Evolutionary conservation across 2,329 filamentous ascomycete species (phyloP), one percentile per base, ranked within the genome.

Genomic region (Emergomyces pasteurianus): DNA sequence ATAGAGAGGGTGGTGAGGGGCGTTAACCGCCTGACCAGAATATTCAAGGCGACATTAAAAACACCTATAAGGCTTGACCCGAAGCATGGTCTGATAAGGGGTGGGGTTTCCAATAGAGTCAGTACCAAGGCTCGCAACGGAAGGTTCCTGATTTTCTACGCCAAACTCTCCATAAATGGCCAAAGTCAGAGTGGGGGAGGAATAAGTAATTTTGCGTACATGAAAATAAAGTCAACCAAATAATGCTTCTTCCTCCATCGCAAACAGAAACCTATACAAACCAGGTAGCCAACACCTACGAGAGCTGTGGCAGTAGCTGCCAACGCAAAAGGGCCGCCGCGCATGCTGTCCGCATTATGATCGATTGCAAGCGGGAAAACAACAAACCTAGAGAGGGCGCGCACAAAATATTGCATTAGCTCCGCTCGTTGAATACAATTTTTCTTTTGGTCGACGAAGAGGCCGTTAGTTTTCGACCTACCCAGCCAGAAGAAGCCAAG

Each of bases 1-100:
- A 68, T 67, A 38, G 67, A 67, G 5, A 73, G 56, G 8, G 63
- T 61, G 34, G 61, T 65, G 42, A 74, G 59, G 2, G 71, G 71
- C 0, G 67, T 59, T 1, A 73, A 62, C 3, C 66, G 60, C 31
- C 69, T 70, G 50, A 67, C 65, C 53, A 71, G 38, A 53, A 74
- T 68, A 59, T 73, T 72, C 40, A 75, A 63, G 18, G 73, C 46
- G 21, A 73, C 63, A 55, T 74, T 73, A 54, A 74, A 67, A 10
- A 73, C 62, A 5, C 71, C 67, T 50, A 74, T 63, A 6, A 72
- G 53, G 59, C 70, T 73, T 18, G 65, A 69, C 9, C 61, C 61
- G 58, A 69, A 61, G 62, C 62, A 70, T 58, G 67, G 67, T 54
- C 62, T 60, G 57, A 10, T 5, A 46, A n/a, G 52, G 50, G 23